Evolutionary conservation across 805 yeast species (phyloP), one percentile per base, ranked within the genome.

Genomic region (Candida railenensis): DNA sequence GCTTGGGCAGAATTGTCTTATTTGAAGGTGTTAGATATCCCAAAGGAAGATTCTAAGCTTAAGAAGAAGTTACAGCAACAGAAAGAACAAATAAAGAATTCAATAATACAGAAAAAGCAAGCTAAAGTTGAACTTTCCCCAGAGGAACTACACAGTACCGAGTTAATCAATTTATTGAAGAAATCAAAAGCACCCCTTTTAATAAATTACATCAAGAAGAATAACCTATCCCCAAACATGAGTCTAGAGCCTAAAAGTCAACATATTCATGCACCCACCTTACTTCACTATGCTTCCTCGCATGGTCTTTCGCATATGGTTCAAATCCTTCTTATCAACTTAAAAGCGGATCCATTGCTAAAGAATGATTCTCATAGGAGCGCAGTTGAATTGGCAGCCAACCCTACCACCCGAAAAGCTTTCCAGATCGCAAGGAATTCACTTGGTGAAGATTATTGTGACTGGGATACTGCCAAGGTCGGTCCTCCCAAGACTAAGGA

Each of bases 1-100:
- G 89, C 95, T 0, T 94, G 98, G 98, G 73, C 79, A 22, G 84
- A 85, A 53, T 69, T 94, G 47, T 73, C 90, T 0, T 81, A 84
- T 53, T 65, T 88, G 53, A 67, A 72, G 34, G 60, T 80, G 1
- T 63, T 77, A 4, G 78, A 79, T 8, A 64, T 74, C n/a, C 92
- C 96, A 1, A 68, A 74, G 52, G 65, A 72, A 2, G 68, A 74
- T 49, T 65, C 53, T 58, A 63, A 48, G 54, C 53, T 44, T 40
- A 58, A 48, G 50, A 57, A 51, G 46, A 52, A 44, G 41, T 20
- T 49, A 28, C 45, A 53, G 37, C 50, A 45, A 34, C 49, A 42
- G 14, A 48, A 54, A 12, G 42, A 44, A 14, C 40, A 43, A 9
- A 18, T 32, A 14, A 37, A 28, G 20, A 36, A 36, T n/a, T 41